Evolutionary conservation across 768 basidiomycete genomes (phyloP).

Genomic region (Mycena alexandri): DNA sequence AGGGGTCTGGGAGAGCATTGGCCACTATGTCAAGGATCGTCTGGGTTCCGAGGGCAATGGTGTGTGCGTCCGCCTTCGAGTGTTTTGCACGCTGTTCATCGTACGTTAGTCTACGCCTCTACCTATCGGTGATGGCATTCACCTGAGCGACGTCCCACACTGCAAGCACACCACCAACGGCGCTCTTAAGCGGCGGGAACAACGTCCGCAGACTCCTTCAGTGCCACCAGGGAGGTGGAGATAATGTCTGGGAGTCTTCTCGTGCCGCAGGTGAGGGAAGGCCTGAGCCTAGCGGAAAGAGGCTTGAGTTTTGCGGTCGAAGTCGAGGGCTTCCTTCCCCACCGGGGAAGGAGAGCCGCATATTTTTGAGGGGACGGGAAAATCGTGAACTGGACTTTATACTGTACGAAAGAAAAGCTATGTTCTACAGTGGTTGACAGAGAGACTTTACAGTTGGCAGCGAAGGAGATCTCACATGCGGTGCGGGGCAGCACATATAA

Average conservation of each 20-base stretch:
- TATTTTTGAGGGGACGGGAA: too few species aligned
- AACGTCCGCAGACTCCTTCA: not conserved
- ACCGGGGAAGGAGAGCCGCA: not conserved
- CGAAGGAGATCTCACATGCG: too few species aligned
- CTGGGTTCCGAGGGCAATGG: not conserved
- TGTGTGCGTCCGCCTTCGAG: not conserved
- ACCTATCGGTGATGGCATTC: not conserved
- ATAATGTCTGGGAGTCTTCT: too few species aligned
- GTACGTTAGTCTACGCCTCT: too few species aligned
- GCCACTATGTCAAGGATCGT: not conserved
- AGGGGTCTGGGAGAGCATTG: not conserved
- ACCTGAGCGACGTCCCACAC: not conserved
- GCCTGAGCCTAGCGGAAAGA: not conserved
- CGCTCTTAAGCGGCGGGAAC: constrained; percentile 9
- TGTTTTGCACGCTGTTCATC: not conserved
- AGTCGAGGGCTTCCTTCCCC: not conserved
- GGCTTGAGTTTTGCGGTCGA: not conserved
- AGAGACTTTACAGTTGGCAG: too few species aligned
- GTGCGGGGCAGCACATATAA: too few species aligned
- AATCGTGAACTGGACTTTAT: too few species aligned
- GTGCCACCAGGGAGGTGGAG: not conserved
- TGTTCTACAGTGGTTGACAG: too few species aligned
- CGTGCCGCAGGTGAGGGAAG: too few species aligned
- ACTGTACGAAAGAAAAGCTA: too few species aligned
- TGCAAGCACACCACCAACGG: not conserved